These are phyloP conservation scores for Eruca vesicaria DNA, from an alignment of 441 rosid genomes.

Conservation along the genomic window DNA sequence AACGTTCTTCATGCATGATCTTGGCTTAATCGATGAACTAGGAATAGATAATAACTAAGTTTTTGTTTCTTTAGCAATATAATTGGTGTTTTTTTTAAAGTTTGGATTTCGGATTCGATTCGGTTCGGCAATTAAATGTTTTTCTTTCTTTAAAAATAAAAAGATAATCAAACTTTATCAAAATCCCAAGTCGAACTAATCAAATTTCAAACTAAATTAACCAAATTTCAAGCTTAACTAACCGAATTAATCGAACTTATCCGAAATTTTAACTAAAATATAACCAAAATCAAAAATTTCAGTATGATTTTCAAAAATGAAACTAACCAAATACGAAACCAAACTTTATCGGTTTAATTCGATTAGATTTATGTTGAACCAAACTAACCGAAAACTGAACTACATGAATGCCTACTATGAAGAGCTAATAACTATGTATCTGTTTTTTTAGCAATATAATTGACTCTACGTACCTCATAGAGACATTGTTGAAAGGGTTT, in stretches of 20 bases:
- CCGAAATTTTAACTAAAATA: not conserved
- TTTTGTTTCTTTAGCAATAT: not conserved
- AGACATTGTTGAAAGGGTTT: not conserved
- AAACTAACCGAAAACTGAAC: too few relatives aligned
- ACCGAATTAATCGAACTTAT: not conserved
- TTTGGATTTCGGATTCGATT: too few relatives aligned
- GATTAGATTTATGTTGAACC: not conserved
- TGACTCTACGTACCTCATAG: not conserved
- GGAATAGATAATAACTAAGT: not conserved
- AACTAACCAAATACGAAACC: too few relatives aligned
- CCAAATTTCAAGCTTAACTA: too few relatives aligned
- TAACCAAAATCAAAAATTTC: not conserved
- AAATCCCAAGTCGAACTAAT: not conserved
- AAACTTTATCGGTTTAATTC: too few relatives aligned
- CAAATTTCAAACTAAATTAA: not conserved
- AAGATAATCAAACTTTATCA: not conserved
- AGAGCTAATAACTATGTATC: not conserved
- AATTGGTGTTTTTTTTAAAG: not conserved
- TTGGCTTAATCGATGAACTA: constrained; percentile 35
- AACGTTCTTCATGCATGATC: constrained; percentile 56
- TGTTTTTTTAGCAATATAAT: not conserved
- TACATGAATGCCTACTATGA: not conserved
- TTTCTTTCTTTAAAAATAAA: not conserved
- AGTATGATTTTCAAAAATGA: not conserved
- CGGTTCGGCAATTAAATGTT: too few relatives aligned